These are phyloP conservation scores for Hypomyces rosellus DNA, from an alignment of 2,329 filamentous ascomycete species.

Conservation along the genomic window DNA sequence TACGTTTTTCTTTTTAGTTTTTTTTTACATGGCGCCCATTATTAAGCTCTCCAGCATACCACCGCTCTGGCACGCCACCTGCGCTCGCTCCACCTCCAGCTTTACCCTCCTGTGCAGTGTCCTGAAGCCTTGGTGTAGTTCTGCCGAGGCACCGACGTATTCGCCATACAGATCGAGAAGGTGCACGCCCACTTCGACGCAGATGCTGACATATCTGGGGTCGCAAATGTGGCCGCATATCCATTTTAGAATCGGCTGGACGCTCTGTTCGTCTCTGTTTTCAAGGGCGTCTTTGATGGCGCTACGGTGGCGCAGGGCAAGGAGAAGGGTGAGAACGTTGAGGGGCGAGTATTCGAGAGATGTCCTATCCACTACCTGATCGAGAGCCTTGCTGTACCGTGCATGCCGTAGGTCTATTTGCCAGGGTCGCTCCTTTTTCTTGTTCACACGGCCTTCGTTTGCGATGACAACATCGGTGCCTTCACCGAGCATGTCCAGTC, in stretches of 20 bases:
- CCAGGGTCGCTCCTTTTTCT: slow-evolving; percentile 66
- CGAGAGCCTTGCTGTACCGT: slow-evolving; percentile 70
- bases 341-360: slow-evolving; percentile 51
- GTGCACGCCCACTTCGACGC: slow-evolving; percentile 75
- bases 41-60: slow-evolving; percentile 79
- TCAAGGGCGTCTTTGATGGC: slow-evolving; percentile 75
- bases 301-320: slow-evolving; percentile 79
- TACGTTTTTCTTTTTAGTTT: background rate
- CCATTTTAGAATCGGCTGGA: slow-evolving; percentile 82
- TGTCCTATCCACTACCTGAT: slow-evolving; percentile 60
- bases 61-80: slow-evolving; percentile 71
- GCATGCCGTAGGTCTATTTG: slow-evolving; percentile 75
- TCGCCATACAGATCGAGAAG: slow-evolving; percentile 84
- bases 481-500: slow-evolving; percentile 77
- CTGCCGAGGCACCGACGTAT: slow-evolving; percentile 65
- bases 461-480: slow-evolving; percentile 85
- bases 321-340: slow-evolving; percentile 67
- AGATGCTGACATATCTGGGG: slow-evolving; percentile 72
- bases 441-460: slow-evolving; percentile 47
- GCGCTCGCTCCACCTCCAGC: slow-evolving; percentile 73
- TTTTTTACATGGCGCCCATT: slow-evolving; percentile 21
- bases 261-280: slow-evolving; percentile 70
- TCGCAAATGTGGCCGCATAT: slow-evolving; percentile 73
- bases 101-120: slow-evolving; percentile 64
- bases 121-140: slow-evolving; percentile 65